Evolutionary conservation across 345 rosid species (phyloP), one percentile per base, ranked within the genome.

Genomic region (Turritis glabra): DNA sequence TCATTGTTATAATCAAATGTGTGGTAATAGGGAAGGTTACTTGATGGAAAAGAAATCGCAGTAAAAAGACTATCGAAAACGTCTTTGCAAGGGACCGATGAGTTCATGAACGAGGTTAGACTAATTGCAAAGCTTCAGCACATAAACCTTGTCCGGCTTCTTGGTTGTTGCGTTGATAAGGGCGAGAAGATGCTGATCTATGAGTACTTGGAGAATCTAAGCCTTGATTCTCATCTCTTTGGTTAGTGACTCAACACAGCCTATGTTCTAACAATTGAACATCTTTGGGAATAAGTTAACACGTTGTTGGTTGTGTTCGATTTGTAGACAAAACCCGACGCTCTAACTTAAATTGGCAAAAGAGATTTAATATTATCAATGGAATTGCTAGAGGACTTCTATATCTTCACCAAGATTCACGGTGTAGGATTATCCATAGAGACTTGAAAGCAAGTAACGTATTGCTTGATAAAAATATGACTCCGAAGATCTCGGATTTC

Each of bases 361-460:
- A 25, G 68, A 85, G 96, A 80, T 79, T 70, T 72, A 86, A 86
- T 21, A 84, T 90, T 68, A 84, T 86, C 22, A 59, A 21, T 0
- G 95, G 98, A 38, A 46, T 87, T 50, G 96, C 93, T 7, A 72
- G 91, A 18, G 98, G 98, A 19, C 81, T 92, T 78, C 84, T 87
- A 29, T 92, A 92, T 80, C 94, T 92, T 73, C 98, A 92, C 0
- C 89, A 90, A 82, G 93, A 87, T 74, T 84, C 96, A 0, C 93
- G 83, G 74, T 70, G 29, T 52, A 81, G 85, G 68, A 89, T 92
- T 43, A 87, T 92, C 81, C 95, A 92, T 50, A 85, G 95, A 1
- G 95, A 92, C 57, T 88, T 92, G 57, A 92, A 92, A 76, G 93
- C 95, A 6, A 87, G 96, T 79, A 92, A 92, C 44, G 71, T 92